Base-by-base conservation (phyloP, 352 stramenopile genomes). In the Peronosclerospora sorghi region DNA sequence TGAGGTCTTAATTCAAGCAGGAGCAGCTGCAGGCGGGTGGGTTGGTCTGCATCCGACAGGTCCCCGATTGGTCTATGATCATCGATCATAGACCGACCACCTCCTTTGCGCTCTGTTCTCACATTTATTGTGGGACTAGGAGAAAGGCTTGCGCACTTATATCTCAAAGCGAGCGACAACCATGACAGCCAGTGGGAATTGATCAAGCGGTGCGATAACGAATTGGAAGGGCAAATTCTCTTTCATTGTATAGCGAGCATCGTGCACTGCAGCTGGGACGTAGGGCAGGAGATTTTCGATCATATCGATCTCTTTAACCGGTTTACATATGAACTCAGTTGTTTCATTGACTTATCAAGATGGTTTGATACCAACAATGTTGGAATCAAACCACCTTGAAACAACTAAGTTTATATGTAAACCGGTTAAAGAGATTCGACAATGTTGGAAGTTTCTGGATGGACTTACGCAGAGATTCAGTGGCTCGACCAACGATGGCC, bases 1-100 rank as follows among this genome's bases (percentile, higher is more conserved):
- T 62, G 56, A 40, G 27, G 27, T 30, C 47, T 58, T 35, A 37
- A 51, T 62, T 62, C 41, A 62, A 65, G 47, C 51, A 39, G 13
- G 15, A 21, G 56, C 56, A 55, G 51, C 51, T 62, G 51, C 20
- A n/a, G 5, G 44, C 36, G 20, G 45, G 51, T 60, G 36, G 45
- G 40, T 35, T 39, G 32, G 30, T n/a, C n/a, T n/a, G n/a, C n/a
- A n/a, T 24, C 34, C 46, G 53, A 41, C 50, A 41, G n/a, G 54
- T 32, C 46, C 15, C 7, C 18, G 13, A 21, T 49, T 52, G 62
- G 51, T 58, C 48, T 55, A 44, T 51, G 9, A 5, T 14, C 15
- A 13, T 27, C 48, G 51, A 50, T 65, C 56, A 59, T 55, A 58
- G 48, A 55, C 38, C 32, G 37, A 49, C 37, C 19, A 44, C 24